phyloP scores from a whole-genome alignment of 1,139 yeast species.

The Ogataea hybrid region DNA sequence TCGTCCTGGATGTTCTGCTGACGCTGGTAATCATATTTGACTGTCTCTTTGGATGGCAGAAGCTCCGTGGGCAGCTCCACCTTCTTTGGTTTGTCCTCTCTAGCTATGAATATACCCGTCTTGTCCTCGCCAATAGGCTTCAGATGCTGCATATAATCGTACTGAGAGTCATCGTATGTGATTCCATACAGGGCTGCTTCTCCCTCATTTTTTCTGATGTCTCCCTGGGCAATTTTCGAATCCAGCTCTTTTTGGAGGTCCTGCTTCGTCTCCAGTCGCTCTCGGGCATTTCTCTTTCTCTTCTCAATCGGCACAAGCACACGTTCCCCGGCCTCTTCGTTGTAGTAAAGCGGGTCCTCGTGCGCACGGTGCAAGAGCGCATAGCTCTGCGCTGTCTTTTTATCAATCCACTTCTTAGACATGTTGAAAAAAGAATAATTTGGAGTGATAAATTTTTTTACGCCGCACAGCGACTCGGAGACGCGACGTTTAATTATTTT shows the following conservation, averaged over 20 bases:
- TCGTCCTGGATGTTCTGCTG: constrained; percentile 83
- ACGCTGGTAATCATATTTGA: constrained; percentile 45
- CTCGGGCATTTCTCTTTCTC: constrained; percentile 35
- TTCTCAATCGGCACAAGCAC: constrained; percentile 70
- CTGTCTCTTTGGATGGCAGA: constrained; percentile 40
- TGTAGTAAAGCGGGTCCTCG: constrained; percentile 80
- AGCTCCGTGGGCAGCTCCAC: constrained; percentile 36
- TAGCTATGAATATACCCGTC: constrained; percentile 65
- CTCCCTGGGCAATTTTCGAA: constrained; percentile 35
- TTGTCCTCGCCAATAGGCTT: constrained; percentile 71
- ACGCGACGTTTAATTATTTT: constrained; percentile 4
- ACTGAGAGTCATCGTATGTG: constrained; percentile 80
- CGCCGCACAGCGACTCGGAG: constrained; percentile 6
- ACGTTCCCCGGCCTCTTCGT: constrained; percentile 78
- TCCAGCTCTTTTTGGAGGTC: constrained; percentile 43
- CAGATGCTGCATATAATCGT: constrained; percentile 96
- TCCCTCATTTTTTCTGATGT: constrained; percentile 59
- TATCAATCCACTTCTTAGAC: constrained; percentile 49
- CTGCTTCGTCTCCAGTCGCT: constrained; percentile 36
- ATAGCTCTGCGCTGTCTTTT: constrained; percentile 77
- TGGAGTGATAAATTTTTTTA: constrained; percentile 7
- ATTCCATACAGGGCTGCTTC: constrained; percentile 91
- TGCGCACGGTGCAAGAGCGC: constrained; percentile 86
- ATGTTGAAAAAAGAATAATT: background rate
- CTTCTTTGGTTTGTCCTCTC: constrained; percentile 30